Conservation (phyloP, 305 asterid species). For the Plantago rigida region DNA sequence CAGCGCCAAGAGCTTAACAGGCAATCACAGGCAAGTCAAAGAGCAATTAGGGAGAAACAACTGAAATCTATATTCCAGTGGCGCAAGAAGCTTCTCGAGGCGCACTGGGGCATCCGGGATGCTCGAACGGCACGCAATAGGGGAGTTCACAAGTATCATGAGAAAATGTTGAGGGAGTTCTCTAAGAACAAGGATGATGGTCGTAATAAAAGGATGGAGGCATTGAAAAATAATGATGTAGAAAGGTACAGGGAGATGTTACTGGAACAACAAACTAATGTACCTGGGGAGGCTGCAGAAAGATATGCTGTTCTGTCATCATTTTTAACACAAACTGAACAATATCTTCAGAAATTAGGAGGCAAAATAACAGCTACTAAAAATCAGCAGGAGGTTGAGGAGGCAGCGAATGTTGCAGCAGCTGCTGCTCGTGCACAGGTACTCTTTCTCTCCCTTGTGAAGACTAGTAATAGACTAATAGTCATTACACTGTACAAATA, state of each 20-base stretch:
- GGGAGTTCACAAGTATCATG: slow-evolving; percentile 98
- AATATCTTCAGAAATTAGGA: slow-evolving; percentile 85
- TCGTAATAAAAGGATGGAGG: slow-evolving; percentile 94
- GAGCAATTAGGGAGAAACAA: slow-evolving; percentile 82
- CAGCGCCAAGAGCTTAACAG: slow-evolving; percentile 89
- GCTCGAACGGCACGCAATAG: slow-evolving; percentile 93
- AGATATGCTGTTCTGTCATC: slow-evolving; percentile 93
- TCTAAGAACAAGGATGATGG: slow-evolving; percentile 88
- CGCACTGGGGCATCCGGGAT: slow-evolving; percentile 97
- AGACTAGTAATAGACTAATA: too few relatives aligned
- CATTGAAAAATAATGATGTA: slow-evolving; percentile 92
- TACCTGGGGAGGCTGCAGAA: slow-evolving; percentile 91
- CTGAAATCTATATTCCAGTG: slow-evolving; percentile 84
- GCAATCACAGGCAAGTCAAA: slow-evolving; percentile 80
- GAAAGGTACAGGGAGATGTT: slow-evolving; percentile 97
- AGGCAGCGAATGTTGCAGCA: slow-evolving; percentile 81
- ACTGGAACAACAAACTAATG: slow-evolving; percentile 82
- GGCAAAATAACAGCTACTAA: slow-evolving; percentile 88
- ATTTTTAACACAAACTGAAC: slow-evolving; percentile 87
- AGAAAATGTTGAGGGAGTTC: slow-evolving; percentile 90
- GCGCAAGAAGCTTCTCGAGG: slow-evolving; percentile 99
- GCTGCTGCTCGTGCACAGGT: slow-evolving; percentile 92
- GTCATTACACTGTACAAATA: too few relatives aligned
- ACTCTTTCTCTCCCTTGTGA: slow-evolving; percentile 24
- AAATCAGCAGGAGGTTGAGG: slow-evolving; percentile 96